Evolutionary conservation across 768 basidiomycete species (phyloP), one percentile per base, ranked within the genome.

Genomic region (Suillus subaureus): DNA sequence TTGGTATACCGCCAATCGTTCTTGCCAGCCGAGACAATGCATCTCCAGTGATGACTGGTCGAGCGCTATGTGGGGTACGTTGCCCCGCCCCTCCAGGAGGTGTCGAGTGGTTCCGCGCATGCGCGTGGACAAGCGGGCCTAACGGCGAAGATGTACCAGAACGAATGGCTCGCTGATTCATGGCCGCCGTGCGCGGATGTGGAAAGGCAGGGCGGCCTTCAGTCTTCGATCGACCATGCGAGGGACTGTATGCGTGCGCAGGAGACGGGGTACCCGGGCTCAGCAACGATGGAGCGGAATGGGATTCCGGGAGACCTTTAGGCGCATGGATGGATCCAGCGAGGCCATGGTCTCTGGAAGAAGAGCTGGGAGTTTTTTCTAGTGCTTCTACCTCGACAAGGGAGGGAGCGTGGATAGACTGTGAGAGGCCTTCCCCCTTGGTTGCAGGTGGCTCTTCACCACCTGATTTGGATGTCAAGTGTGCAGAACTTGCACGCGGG

Each of bases 41-140:
- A 60, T 89, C 90, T 15, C 82, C 87, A 6, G 89, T 89, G 69
- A 93, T 84, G 52, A 93, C 82, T n/a, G 92, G 92, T 12, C 92
- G 84, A 15, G 69, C 80, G 40, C 79, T 67, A 67, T 87, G 84
- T 21, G 78, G 74, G 23, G 74, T 61, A 28, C 86, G 84, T 58
- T 83, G 78, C 45, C 72, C 75, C 47, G 70, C 70, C 63, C 66
- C 71, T 64, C 81, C 75, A 57, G 87, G 84, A 16, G 89, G 88
- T 9, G 89, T 83, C 0, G 91, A 92, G 68, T 89, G 89, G 51
- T 87, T 89, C 47, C 90, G 86, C 7, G 81, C 72, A 62, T 85
- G 78, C 15, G 72, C 72, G 31, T 74, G 74, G 68, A 75, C 69
- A 52, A 76, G 72, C 65, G 73, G 75, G 55, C 78, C 81, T 21